A percentile compares a stretch with the other conserved stretches of the same genome.
These are phyloP conservation scores for Penicillium lagena DNA, from an alignment of 495 filamentous ascomycete species.

Conservation along the genomic window DNA sequence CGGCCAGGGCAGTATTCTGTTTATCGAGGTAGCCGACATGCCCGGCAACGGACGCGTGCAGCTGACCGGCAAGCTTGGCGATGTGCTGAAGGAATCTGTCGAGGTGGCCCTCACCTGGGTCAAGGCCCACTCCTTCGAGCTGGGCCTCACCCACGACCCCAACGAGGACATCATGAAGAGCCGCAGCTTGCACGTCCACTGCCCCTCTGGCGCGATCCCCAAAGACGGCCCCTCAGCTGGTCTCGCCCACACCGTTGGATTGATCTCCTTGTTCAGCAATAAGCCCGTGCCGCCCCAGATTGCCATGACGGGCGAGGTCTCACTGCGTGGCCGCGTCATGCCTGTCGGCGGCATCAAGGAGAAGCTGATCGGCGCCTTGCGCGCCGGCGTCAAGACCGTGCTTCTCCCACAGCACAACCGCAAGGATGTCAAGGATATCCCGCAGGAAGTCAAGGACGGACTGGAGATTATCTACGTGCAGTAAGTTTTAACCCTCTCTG, in stretches of 20 bases:
- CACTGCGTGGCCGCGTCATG: constrained; percentile 78
- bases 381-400: constrained; percentile 92
- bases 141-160: constrained; percentile 73
- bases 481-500: constrained; percentile 43
- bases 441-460: constrained; percentile 81
- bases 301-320: constrained; percentile 97
- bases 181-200: constrained; percentile 92
- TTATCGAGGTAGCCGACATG: constrained; percentile 98
- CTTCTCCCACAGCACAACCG: constrained; percentile 81
- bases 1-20: constrained; percentile 91
- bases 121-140: constrained; percentile 88
- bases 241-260: constrained; percentile 85
- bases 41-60: constrained; percentile 88
- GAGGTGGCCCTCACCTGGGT: constrained; percentile 97
- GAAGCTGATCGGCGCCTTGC: constrained; percentile 90
- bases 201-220: constrained; percentile 88
- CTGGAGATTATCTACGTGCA: constrained; percentile 83
- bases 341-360: constrained; percentile 97
- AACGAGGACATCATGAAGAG: constrained; percentile 94
- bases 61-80: constrained; percentile 97
- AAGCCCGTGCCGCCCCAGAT: constrained; percentile 85
- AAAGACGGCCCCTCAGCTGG: constrained; percentile 90
- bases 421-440: constrained; percentile 90
- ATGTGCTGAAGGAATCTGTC: constrained; percentile 94
- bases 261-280: constrained; percentile 86